Conservation (phyloP, 352 stramenopile genomes). For the Phytopythium oedochilum region DNA sequence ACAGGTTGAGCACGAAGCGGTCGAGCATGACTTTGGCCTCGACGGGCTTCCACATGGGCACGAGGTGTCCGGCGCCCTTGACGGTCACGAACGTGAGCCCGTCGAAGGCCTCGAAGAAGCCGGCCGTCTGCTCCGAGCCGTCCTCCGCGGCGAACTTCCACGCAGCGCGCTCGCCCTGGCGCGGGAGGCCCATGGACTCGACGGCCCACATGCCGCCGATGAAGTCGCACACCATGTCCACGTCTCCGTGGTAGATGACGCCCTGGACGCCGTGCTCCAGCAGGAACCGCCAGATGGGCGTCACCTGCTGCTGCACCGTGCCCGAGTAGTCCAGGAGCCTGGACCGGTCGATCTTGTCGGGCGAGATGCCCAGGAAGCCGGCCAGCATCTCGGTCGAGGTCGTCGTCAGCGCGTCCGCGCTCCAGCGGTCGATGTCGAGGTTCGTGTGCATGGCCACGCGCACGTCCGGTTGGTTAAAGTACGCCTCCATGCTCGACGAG, state of each 20-base stretch:
- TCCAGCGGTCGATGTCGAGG: constrained; percentile 33
- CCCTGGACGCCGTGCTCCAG: constrained; percentile 36
- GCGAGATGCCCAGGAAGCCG: constrained; percentile 28
- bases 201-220: constrained; percentile 65
- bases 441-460: constrained; percentile 77
- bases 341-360: constrained; percentile 21
- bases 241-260: constrained; percentile 76
- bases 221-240: constrained; percentile 66
- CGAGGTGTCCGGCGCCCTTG: constrained; percentile 87
- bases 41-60: constrained; percentile 75
- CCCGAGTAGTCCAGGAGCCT: constrained; percentile 47
- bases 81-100: constrained; percentile 89
- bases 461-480: constrained; percentile 68
- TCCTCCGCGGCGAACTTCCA: constrained; percentile 34
- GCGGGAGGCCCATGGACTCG: constrained; percentile 41
- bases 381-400: constrained; percentile 27
- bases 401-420: constrained; percentile 37
- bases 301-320: constrained; percentile 42
- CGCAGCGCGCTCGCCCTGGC: constrained; percentile 21
- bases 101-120: constrained; percentile 81
- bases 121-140: constrained; percentile 64
- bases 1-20: constrained; percentile 49
- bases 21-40: constrained; percentile 72
- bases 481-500: constrained; percentile 47
- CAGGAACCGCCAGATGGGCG: constrained; percentile 51